Evolutionary conservation across 2,329 filamentous ascomycete species (phyloP).

Genomic region (Diaporthe amygdali): DNA sequence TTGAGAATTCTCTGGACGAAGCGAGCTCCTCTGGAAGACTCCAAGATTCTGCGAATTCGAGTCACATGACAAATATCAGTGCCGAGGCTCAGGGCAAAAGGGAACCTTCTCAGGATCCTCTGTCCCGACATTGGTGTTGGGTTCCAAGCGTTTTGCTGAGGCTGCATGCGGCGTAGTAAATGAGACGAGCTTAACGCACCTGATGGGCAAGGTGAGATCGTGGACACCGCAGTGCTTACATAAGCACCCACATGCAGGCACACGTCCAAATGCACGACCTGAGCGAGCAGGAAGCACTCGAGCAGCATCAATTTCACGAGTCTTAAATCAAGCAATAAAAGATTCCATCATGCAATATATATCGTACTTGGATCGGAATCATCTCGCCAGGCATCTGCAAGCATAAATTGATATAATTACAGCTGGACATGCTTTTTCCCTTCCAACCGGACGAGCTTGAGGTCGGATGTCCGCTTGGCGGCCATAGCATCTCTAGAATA

Average conservation of each 20-base stretch:
- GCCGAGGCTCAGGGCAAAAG: constrained; percentile 71
- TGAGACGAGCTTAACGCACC: not conserved
- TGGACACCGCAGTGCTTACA: not conserved
- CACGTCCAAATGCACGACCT: no score
- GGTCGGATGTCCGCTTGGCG: no score
- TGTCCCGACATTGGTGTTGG: constrained; percentile 12
- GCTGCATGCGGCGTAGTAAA: not conserved
- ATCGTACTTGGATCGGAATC: not conserved
- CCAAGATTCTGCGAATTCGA: constrained; percentile 67
- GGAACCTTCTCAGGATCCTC: constrained; percentile 49
- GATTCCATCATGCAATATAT: not conserved
- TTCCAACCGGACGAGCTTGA: no score
- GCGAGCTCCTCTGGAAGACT: constrained; percentile 42
- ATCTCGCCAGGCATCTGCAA: not conserved
- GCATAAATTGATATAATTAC: not conserved
- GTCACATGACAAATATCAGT: constrained; percentile 78
- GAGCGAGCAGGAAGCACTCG: not conserved
- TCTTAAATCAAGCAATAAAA: not conserved
- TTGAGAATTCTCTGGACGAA: constrained; percentile 57
- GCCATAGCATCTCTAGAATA: no score
- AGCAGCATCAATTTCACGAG: not conserved
- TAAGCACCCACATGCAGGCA: not conserved
- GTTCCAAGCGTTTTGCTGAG: not conserved
- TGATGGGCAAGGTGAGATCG: not conserved
- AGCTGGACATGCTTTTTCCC: not conserved